phyloP scores from a whole-genome alignment of 2,329 filamentous ascomycete genomes.

The Colletotrichum spaethianum region DNA sequence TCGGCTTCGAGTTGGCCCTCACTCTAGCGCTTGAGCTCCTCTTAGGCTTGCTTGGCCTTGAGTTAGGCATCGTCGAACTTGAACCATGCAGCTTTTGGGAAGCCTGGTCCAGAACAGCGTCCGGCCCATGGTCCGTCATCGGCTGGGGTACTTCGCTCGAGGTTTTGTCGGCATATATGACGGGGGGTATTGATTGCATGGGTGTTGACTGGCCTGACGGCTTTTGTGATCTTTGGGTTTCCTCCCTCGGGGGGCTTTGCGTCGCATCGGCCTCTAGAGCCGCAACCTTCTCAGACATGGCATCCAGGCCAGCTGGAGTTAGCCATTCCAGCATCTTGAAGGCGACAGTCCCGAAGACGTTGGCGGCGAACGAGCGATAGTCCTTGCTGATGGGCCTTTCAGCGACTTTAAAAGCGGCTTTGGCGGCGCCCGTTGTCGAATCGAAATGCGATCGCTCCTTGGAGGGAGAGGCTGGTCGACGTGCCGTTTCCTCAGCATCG shows the following conservation, averaged over 20 bases:
- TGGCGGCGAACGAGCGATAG: conserved; percentile 73
- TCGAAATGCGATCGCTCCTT: conserved; percentile 41
- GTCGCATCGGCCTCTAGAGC: conserved; percentile 47
- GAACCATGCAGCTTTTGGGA: conserved; percentile 34
- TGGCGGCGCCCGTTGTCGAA: conserved; percentile 34
- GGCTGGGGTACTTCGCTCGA: conserved; percentile 36
- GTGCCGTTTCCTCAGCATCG: conserved; percentile 9
- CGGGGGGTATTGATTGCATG: conserved; percentile 23
- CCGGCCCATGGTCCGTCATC: conserved; percentile 17
- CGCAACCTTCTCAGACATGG: conserved; percentile 59
- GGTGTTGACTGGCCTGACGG: conserved; percentile 36
- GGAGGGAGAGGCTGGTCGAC: neutral
- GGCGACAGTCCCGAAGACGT: conserved; percentile 75
- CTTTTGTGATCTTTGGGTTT: conserved; percentile 25
- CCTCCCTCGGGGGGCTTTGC: conserved; percentile 26
- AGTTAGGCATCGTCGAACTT: conserved; percentile 12
- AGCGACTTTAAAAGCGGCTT: conserved; percentile 52
- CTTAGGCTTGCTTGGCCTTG: conserved; percentile 31
- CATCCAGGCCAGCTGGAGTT: conserved; percentile 69
- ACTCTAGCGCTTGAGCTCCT: conserved; percentile 46
- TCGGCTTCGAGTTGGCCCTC: conserved; percentile 48
- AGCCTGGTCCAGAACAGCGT: conserved; percentile 16
- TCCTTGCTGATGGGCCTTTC: conserved; percentile 68
- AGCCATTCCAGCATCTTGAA: conserved; percentile 81
- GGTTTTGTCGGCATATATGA: conserved; percentile 42